phyloP scores from a whole-genome alignment of 169 alveolate genomes.

The Eimeria zaria region DNA sequence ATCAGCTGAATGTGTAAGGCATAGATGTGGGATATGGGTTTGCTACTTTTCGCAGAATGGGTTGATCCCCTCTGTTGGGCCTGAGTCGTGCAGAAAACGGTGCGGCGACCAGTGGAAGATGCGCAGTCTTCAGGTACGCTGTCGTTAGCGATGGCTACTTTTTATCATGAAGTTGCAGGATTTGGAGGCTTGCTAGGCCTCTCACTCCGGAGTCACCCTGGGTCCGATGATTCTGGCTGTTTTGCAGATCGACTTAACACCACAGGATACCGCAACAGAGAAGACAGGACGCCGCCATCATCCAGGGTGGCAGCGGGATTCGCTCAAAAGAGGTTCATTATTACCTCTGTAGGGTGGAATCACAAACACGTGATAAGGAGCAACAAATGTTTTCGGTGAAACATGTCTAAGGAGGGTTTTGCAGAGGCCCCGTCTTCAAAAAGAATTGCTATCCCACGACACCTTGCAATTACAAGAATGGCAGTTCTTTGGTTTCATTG shows the following conservation, averaged over 20 bases:
- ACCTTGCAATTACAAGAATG: background rate
- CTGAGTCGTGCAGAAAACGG: constrained; percentile 18
- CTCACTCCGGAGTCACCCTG: background rate
- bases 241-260: constrained; percentile 49
- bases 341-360: constrained; percentile 14
- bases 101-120: constrained; percentile 48
- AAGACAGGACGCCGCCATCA: constrained; percentile 28
- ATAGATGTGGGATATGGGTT: background rate
- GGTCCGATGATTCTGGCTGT: background rate
- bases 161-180: background rate
- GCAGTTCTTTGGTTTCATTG: background rate
- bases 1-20: background rate
- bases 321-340: constrained; percentile 48
- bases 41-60: constrained; percentile 22
- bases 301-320: constrained; percentile 17
- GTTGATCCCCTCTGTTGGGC: constrained; percentile 52
- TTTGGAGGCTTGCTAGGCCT: background rate
- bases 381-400: background rate
- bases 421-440: background rate
- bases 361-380: background rate
- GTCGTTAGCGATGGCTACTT: background rate
- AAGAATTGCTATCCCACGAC: background rate
- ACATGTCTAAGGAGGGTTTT: background rate
- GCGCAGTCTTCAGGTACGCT: constrained; percentile 63
- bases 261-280: background rate